Evolutionary conservation across 2,329 filamentous ascomycete genomes (phyloP).

Genomic region (Albifimbria verrucaria): DNA sequence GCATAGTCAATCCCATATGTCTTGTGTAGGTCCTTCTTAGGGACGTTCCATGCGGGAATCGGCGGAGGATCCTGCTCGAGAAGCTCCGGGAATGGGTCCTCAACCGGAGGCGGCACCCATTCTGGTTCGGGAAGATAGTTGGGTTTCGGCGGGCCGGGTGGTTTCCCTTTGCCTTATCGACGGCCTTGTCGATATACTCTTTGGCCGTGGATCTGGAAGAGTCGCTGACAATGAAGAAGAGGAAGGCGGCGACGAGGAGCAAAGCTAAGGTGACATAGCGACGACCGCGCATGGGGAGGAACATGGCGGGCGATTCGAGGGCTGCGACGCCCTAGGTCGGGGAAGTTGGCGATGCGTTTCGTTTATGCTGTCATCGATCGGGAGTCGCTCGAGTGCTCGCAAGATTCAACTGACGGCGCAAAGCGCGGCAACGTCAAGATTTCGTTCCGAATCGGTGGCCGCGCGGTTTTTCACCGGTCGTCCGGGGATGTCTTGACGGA

Average conservation of each 20-base stretch:
- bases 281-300: neutral
- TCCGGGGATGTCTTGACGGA: too few species aligned
- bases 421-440: too few species aligned
- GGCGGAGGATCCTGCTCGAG: constrained; percentile 28
- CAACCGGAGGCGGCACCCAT: constrained; percentile 32
- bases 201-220: constrained; percentile 1
- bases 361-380: neutral
- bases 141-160: constrained; percentile 15
- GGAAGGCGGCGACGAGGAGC: neutral
- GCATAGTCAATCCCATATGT: constrained; percentile 32
- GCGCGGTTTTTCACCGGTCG: too few species aligned
- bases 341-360: neutral
- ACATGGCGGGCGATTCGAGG: neutral
- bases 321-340: neutral
- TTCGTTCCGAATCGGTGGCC: too few species aligned
- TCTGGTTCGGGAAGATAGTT: constrained; percentile 29
- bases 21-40: constrained; percentile 33
- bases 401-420: too few species aligned
- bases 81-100: constrained; percentile 41
- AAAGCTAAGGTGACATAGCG: constrained; percentile 3
- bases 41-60: constrained; percentile 42
- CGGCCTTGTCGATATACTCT: constrained; percentile 4
- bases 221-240: constrained; percentile 6
- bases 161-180: constrained; percentile 1
- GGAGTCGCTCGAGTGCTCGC: too few species aligned